phyloP scores from a whole-genome alignment of 108 stramenopile species.

The Cyclotella choctawhatcheeana region DNA sequence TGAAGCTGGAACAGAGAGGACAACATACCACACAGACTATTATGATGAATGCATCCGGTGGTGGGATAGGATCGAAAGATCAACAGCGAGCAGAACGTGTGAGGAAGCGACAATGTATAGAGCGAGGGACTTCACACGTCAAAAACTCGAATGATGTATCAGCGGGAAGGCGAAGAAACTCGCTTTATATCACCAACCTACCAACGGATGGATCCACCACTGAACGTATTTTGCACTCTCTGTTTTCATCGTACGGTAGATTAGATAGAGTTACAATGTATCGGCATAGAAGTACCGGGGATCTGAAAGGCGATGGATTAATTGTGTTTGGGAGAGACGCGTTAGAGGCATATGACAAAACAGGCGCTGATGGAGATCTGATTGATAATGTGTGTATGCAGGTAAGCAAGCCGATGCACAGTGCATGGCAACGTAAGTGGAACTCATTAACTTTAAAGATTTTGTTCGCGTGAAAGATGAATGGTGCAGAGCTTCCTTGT shows the following conservation, averaged over 20 bases:
- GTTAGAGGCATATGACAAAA: constrained; percentile 13
- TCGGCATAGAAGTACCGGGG: constrained; percentile 56
- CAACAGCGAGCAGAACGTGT: constrained; percentile 48
- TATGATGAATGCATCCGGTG: constrained; percentile 40
- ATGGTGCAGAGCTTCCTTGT: constrained; percentile 70
- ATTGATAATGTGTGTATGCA: constrained; percentile 72
- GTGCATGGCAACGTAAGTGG: no score
- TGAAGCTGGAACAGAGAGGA: constrained; percentile 22
- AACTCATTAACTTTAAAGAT: no score
- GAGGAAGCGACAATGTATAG: constrained; percentile 17
- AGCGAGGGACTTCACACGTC: neutral
- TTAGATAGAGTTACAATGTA: constrained; percentile 77
- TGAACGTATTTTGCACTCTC: constrained; percentile 51
- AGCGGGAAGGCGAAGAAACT: no score
- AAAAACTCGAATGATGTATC: neutral
- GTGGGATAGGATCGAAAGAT: constrained; percentile 70
- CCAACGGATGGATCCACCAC: constrained; percentile 66
- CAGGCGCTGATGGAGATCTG: constrained; percentile 37
- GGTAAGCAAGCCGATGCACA: constrained; percentile 48
- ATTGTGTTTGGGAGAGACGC: constrained; percentile 62
- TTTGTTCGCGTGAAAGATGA: constrained; percentile 54
- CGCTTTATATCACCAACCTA: constrained; percentile 68
- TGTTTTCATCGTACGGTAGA: constrained; percentile 69
- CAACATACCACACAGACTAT: constrained; percentile 21
- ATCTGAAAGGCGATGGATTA: constrained; percentile 79